These are phyloP conservation scores for Draba incana DNA, from an alignment of 345 rosid species.

Conservation along the genomic window DNA sequence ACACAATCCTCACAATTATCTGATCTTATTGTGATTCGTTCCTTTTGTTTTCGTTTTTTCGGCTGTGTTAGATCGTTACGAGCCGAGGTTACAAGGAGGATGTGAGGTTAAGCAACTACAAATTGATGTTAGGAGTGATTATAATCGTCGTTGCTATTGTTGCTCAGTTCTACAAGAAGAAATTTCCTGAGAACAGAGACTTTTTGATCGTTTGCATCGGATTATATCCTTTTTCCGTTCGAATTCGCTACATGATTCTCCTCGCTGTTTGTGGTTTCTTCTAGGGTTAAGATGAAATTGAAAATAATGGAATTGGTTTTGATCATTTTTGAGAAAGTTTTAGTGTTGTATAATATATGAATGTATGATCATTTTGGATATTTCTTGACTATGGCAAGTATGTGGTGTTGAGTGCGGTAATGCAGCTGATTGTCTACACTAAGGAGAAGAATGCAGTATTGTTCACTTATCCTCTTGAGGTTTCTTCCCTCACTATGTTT, in stretches of 20 bases:
- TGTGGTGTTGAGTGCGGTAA: constrained; percentile 69
- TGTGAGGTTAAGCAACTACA: constrained; percentile 75
- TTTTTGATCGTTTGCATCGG: constrained; percentile 74
- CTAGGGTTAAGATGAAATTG: not conserved
- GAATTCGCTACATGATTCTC: not conserved
- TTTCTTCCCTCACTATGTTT: constrained; percentile 28
- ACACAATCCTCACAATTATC: too few relatives aligned
- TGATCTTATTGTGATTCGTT: not conserved
- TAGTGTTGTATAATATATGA: not conserved
- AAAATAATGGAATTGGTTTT: not conserved
- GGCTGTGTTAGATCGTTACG: constrained; percentile 54
- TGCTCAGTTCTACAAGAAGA: constrained; percentile 97
- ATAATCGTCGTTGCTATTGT: constrained; percentile 71
- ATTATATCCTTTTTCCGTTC: constrained; percentile 67
- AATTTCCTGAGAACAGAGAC: constrained; percentile 79
- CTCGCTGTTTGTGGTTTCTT: not conserved
- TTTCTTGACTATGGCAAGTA: constrained; percentile 83
- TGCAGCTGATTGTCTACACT: constrained; percentile 73
- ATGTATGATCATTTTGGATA: not conserved
- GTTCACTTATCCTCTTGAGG: constrained; percentile 80
- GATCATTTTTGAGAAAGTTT: not conserved
- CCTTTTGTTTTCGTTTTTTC: not conserved
- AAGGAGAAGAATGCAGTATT: constrained; percentile 87
- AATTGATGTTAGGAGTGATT: constrained; percentile 60
- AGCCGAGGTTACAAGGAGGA: constrained; percentile 76